A percentile compares a stretch with the other conserved stretches of the same genome.
Evolutionary conservation across 176 grass and related monocot genomes (phyloP).

Genomic region (Bonia amplexicaulis): DNA sequence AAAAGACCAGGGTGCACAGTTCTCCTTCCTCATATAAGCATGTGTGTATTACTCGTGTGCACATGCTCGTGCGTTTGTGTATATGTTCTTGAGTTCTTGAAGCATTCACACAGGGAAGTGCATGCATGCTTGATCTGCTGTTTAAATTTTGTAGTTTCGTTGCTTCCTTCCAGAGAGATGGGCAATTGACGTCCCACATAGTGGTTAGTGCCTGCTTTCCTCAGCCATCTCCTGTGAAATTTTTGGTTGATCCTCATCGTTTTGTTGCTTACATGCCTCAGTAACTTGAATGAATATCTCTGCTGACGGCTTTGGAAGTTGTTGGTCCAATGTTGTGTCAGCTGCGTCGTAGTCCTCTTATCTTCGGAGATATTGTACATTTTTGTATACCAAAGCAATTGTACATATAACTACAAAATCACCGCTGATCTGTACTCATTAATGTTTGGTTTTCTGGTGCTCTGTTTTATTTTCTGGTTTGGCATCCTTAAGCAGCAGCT

Average conservation of each 20-base stretch:
- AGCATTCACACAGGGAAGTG: neutral
- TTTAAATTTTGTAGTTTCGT: constrained; percentile 26
- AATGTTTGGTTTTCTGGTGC: neutral
- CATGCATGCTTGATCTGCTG: neutral
- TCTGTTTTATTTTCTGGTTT: no score
- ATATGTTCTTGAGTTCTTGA: neutral
- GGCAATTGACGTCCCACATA: neutral
- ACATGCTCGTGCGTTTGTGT: neutral
- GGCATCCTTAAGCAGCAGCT: neutral
- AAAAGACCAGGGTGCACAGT: neutral
- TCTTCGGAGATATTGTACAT: neutral
- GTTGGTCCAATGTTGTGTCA: neutral
- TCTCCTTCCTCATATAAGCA: neutral
- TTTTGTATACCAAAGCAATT: constrained; percentile 1
- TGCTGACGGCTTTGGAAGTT: neutral
- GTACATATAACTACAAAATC: neutral
- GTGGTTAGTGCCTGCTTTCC: neutral
- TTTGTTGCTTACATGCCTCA: neutral
- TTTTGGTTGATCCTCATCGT: neutral
- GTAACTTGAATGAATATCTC: neutral
- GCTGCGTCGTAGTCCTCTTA: neutral
- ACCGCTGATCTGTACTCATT: neutral
- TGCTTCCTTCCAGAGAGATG: neutral
- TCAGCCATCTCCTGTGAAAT: neutral
- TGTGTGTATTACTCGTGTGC: neutral